Evolutionary conservation across 306 rosid species (phyloP).

Genomic region (Malus fusca): DNA sequence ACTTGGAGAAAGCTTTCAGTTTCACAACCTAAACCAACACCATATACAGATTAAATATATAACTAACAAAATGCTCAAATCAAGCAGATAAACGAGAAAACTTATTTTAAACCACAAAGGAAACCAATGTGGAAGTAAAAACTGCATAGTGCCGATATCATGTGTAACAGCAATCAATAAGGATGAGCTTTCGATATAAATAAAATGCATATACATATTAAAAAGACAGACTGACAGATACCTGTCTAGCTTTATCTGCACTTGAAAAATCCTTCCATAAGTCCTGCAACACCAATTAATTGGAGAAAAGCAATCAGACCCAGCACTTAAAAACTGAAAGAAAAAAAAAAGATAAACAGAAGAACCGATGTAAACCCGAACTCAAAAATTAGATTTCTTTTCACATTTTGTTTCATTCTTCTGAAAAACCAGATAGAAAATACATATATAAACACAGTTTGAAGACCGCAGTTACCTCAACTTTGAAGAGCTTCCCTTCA

Average conservation of each 20-base stretch:
- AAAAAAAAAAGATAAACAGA: background rate
- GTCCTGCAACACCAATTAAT: conserved; percentile 38
- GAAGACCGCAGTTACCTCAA: conserved; percentile 41
- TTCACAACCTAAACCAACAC: conserved; percentile 48
- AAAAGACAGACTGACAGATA: conserved; percentile 5
- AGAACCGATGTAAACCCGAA: background rate
- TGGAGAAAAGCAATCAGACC: background rate
- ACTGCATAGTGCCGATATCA: background rate
- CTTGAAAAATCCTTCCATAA: conserved; percentile 51
- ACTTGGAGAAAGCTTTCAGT: conserved; percentile 84
- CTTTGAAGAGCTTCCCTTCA: conserved; percentile 73
- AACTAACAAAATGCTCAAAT: background rate
- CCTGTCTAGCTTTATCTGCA: conserved; percentile 78
- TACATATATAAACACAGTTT: background rate
- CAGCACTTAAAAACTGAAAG: background rate
- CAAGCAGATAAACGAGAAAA: background rate
- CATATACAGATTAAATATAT: background rate
- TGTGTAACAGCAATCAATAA: background rate
- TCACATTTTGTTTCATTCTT: background rate
- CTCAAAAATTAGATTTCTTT: background rate
- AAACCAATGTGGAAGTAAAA: background rate
- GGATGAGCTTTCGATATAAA: background rate
- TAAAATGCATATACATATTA: background rate
- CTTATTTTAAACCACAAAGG: background rate
- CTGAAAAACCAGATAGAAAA: background rate